phyloP scores from a whole-genome alignment of 129 eudicot species.

The Flaveria trinervia region DNA sequence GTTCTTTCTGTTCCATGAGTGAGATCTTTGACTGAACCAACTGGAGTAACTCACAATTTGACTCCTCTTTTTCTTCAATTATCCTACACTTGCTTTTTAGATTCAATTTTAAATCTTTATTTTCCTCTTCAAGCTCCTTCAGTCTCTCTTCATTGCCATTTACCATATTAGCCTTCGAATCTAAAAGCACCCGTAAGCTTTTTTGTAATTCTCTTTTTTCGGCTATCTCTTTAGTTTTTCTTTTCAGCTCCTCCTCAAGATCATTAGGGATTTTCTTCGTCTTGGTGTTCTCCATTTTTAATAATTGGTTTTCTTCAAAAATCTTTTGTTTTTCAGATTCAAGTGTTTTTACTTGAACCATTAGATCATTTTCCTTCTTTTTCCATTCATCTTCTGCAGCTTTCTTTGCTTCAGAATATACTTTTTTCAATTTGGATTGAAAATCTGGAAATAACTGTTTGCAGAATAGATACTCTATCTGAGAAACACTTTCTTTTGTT shows the following conservation, averaged over 20 bases:
- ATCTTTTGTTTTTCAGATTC: constrained; percentile 51
- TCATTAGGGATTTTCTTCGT: constrained; percentile 36
- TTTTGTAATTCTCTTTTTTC: constrained; percentile 44
- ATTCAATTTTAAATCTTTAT: constrained; percentile 36
- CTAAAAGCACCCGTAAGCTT: constrained; percentile 45
- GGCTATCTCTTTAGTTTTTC: constrained; percentile 49
- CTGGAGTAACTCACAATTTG: constrained; percentile 50
- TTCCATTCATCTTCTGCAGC: constrained; percentile 64
- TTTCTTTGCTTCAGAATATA: constrained; percentile 62
- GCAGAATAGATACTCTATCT: constrained; percentile 86
- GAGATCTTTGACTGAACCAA: constrained; percentile 47
- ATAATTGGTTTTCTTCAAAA: constrained; percentile 50
- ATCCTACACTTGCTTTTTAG: constrained; percentile 45
- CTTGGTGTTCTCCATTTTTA: constrained; percentile 56
- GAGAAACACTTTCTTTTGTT: constrained; percentile 82
- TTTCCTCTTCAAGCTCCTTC: constrained; percentile 56
- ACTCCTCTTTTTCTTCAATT: constrained; percentile 54
- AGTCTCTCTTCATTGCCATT: constrained; percentile 38
- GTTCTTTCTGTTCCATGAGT: constrained; percentile 48
- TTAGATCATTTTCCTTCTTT: constrained; percentile 58
- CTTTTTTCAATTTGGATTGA: constrained; percentile 53
- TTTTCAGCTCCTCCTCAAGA: constrained; percentile 55
- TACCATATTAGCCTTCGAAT: constrained; percentile 41
- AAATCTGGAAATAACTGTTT: constrained; percentile 75
- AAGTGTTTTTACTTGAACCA: constrained; percentile 51